Percentiles rank a stretch among this genome's conserved stretches.
Conservation (phyloP, 2,329 filamentous ascomycete genomes). For the Tolypocladium sp. region DNA sequence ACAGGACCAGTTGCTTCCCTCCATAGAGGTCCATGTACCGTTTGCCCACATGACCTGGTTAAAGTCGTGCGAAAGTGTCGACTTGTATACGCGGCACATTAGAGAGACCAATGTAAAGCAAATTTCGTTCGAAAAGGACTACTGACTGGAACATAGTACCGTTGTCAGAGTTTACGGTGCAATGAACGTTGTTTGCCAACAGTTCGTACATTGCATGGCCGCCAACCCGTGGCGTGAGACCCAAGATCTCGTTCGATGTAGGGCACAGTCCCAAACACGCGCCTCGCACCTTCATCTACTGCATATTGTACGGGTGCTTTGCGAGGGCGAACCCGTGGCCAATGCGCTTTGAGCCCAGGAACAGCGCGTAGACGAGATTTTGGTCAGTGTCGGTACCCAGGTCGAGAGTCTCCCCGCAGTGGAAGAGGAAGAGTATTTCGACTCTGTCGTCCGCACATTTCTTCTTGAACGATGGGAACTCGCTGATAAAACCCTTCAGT, state of each 20-base stretch:
- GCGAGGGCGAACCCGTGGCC: constrained; percentile 65
- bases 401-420: constrained; percentile 67
- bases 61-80: constrained; percentile 65
- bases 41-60: constrained; percentile 66
- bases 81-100: constrained; percentile 33
- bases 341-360: constrained; percentile 58
- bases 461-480: constrained; percentile 47
- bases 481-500: constrained; percentile 42
- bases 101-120: too few relatives aligned
- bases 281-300: constrained; percentile 50
- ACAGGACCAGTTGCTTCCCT: constrained; percentile 58
- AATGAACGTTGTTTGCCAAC: constrained; percentile 61
- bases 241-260: constrained; percentile 68
- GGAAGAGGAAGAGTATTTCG: constrained; percentile 64
- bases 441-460: constrained; percentile 37
- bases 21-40: constrained; percentile 59
- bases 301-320: constrained; percentile 56
- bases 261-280: constrained; percentile 68
- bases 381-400: constrained; percentile 54
- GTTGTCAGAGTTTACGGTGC: constrained; percentile 67
- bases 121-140: too few relatives aligned
- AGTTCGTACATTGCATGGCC: constrained; percentile 60
- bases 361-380: constrained; percentile 60
- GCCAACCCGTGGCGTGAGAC: constrained; percentile 56
- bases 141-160: constrained; percentile 58